Evolutionary conservation across 331 rosid species (phyloP).

Genomic region (Stylosanthes scabra): DNA sequence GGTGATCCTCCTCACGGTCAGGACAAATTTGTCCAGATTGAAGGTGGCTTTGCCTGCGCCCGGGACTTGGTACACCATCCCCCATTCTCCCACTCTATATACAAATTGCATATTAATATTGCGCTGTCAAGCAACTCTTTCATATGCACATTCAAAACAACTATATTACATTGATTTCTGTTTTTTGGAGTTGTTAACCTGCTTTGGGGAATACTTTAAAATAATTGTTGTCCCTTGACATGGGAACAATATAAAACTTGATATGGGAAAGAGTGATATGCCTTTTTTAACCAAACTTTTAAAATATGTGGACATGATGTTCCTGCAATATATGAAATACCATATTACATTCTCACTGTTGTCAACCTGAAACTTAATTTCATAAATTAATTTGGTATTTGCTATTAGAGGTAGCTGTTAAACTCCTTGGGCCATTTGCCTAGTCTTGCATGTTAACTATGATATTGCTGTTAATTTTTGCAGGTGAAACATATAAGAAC

Average conservation of each 20-base stretch:
- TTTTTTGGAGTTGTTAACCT: too few species aligned
- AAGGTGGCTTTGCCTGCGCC: constrained; percentile 97
- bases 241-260: too few species aligned
- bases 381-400: constrained; percentile 18
- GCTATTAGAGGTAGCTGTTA: constrained; percentile 16
- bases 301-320: too few species aligned
- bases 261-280: too few species aligned
- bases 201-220: too few species aligned
- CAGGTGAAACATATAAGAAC: constrained; percentile 88
- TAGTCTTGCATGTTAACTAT: constrained; percentile 33
- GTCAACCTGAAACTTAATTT: constrained; percentile 18
- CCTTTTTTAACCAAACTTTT: too few species aligned
- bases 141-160: too few species aligned
- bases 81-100: neutral
- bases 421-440: constrained; percentile 13
- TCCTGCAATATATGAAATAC: too few species aligned
- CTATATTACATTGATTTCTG: too few species aligned
- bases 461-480: constrained; percentile 30
- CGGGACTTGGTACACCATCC: constrained; percentile 67
- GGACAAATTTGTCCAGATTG: constrained; percentile 87
- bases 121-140: too few species aligned
- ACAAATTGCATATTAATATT: neutral
- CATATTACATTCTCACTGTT: constrained; percentile 29
- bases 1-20: constrained; percentile 99
- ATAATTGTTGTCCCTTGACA: too few species aligned